These are phyloP conservation scores for Discostella stelligeroides DNA, from an alignment of 108 stramenopile genomes.

Conservation along the genomic window DNA sequence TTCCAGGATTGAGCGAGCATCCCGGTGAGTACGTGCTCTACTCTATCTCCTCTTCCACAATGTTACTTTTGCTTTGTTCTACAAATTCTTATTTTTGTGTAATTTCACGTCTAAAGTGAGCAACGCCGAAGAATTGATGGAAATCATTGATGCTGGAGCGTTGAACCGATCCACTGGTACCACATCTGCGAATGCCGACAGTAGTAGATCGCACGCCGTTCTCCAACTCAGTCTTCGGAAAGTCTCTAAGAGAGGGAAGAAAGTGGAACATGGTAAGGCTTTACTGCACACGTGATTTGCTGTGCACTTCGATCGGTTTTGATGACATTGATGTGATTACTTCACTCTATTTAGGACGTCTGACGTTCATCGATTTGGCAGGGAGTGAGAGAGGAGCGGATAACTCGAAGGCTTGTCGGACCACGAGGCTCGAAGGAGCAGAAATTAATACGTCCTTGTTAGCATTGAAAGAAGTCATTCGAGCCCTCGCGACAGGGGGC, in stretches of 20 bases:
- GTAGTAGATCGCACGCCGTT: conserved; percentile 94
- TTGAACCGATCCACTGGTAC: conserved; percentile 94
- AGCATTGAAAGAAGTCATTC: conserved; percentile 99
- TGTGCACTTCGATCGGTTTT: not conserved
- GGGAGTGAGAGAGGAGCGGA: conserved; percentile 98
- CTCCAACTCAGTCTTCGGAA: conserved; percentile 86
- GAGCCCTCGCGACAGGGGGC: conserved; percentile 90
- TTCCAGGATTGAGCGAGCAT: conserved; percentile 92
- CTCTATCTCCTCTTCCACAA: not conserved
- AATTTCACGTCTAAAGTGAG: conserved; percentile 23
- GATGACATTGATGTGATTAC: conserved; percentile 3
- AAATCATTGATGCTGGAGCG: conserved; percentile 90
- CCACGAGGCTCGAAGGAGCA: conserved; percentile 95
- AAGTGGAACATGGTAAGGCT: conserved; percentile 67
- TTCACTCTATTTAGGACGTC: conserved; percentile 59
- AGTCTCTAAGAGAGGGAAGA: conserved; percentile 53
- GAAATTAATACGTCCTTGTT: conserved; percentile 98
- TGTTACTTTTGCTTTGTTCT: not conserved
- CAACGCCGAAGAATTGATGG: conserved; percentile 84
- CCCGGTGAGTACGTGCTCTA: conserved; percentile 8
- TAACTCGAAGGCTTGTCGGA: conserved; percentile 89
- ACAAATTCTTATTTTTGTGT: not conserved
- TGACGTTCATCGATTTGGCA: conserved; percentile 97
- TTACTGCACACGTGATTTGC: not conserved
- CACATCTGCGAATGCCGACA: conserved; percentile 91